Evolutionary conservation across 2,329 filamentous ascomycete genomes (phyloP), one percentile per base, ranked within the genome.

Genomic region (Sporothrix globosa): DNA sequence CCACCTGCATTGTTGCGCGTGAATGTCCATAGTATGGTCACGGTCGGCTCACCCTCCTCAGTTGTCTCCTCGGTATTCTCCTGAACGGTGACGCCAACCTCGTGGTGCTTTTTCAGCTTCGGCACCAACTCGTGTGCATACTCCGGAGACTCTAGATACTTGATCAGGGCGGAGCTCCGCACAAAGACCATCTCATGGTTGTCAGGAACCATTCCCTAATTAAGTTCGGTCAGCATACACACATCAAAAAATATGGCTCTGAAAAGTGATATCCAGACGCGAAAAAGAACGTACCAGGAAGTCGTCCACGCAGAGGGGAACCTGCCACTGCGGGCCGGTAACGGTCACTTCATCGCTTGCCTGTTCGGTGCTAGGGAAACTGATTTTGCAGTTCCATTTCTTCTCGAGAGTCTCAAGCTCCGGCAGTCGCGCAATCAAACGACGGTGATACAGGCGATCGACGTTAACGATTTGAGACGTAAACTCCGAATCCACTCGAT

Each of bases 371-470:
- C 94, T 97, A 9, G 96, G 96, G 79, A 99, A 99, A 75, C 93
- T 92, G 77, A 99, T 96, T 84, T 98, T 98, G 89, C 96, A 99
- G 80, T 98, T 98, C 91, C 94, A 98, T 82, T 97, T 97, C 85
- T 97, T 96, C 83, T 99, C 96, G 67, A 99, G 86, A 75, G 96
- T 92, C 75, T 98, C 95, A 71, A 99, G 93, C 77, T 97, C 92
- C 58, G 88, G 84, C 74, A 98, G 90, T 72, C 94, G 92, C 72
- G 92, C 88, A 78, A 99, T 91, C 72, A 99, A 88, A 81, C 97
- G 93, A 74, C 96, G 92, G 78, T 99, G 96, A 79, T 97, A 97
- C 70, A 99, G 85, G 68, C 96, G 92, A 79, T 98, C 95, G 76
- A 98, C 93, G 75, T 92, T 92, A 75, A 97, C 94, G 72, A 92